phyloP scores from a whole-genome alignment of 345 rosid genomes.

The Barbarea vulgaris region DNA sequence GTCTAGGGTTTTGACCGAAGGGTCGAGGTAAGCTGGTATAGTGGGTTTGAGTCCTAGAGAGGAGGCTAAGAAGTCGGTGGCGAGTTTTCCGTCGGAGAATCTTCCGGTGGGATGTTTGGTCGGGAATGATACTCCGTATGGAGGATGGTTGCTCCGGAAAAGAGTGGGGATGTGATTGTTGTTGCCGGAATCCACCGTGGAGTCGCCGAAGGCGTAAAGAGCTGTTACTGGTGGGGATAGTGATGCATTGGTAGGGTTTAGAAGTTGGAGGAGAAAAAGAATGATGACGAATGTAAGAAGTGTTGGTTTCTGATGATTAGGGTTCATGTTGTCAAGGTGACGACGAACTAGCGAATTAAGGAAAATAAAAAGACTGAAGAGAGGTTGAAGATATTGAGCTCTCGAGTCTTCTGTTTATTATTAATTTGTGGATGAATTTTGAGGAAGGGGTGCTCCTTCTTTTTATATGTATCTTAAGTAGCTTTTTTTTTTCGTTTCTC shows the following conservation, averaged over 20 bases:
- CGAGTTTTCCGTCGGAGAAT: constrained; percentile 44
- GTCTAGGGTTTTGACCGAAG: constrained; percentile 21
- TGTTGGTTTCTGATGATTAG: constrained; percentile 8
- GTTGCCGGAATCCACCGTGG: constrained; percentile 47
- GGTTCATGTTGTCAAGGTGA: background rate
- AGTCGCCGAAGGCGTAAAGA: constrained; percentile 45
- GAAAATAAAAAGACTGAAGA: background rate
- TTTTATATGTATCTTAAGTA: too few species aligned
- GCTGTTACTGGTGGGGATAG: constrained; percentile 37
- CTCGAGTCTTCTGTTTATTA: background rate
- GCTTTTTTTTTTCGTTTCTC: background rate
- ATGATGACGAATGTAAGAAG: constrained; percentile 17
- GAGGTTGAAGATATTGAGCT: background rate
- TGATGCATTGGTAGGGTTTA: constrained; percentile 28
- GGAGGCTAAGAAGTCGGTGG: constrained; percentile 41
- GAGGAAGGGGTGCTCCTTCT: background rate
- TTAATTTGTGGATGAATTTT: background rate
- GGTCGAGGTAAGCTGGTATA: constrained; percentile 44
- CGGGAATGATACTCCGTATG: constrained; percentile 44
- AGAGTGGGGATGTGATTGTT: constrained; percentile 40
- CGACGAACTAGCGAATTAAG: too few species aligned
- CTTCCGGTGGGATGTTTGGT: constrained; percentile 40
- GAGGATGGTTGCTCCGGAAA: constrained; percentile 31
- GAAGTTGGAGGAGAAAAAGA: constrained; percentile 26
- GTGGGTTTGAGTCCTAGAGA: constrained; percentile 40